phyloP scores from a whole-genome alignment of 768 basidiomycete genomes.

The Hydnomerulius pinastri region DNA sequence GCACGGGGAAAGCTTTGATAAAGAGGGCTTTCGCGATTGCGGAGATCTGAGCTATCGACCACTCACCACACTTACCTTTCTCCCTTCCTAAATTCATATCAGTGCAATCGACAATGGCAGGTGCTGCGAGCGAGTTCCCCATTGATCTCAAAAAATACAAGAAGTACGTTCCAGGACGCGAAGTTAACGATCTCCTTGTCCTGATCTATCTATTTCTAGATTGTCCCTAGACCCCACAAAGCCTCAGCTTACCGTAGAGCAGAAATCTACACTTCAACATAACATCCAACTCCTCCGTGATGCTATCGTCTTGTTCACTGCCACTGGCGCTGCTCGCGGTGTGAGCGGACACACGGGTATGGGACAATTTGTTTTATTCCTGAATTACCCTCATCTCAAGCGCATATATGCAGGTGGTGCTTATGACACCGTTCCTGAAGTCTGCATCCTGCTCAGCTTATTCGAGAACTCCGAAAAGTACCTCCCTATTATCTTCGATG shows the following conservation, averaged over 20 bases:
- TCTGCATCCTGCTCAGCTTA: slow-evolving; percentile 74
- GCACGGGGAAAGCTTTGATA: slow-evolving; percentile 29
- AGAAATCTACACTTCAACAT: slow-evolving; percentile 55
- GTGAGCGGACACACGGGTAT: slow-evolving; percentile 86
- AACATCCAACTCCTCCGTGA: slow-evolving; percentile 86
- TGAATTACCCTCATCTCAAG: neutral
- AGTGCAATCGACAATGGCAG: slow-evolving; percentile 37
- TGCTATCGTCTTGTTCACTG: slow-evolving; percentile 84
- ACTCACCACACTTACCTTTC: neutral
- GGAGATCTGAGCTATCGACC: neutral
- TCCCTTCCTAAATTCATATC: neutral
- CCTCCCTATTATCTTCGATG: slow-evolving; percentile 74
- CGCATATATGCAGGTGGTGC: slow-evolving; percentile 49
- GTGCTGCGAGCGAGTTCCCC: slow-evolving; percentile 56
- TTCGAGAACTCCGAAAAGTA: slow-evolving; percentile 66
- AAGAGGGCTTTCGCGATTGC: slow-evolving; percentile 11
- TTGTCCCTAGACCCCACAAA: slow-evolving; percentile 73
- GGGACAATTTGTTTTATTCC: neutral
- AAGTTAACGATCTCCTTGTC: no score
- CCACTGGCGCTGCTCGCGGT: slow-evolving; percentile 82
- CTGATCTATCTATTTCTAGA: slow-evolving; percentile 39
- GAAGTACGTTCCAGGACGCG: no score
- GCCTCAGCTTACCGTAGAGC: slow-evolving; percentile 59
- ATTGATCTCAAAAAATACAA: slow-evolving; percentile 79
- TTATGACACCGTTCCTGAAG: slow-evolving; percentile 82